Evolutionary conservation across 176 grass and related monocot species (phyloP), one percentile per base, ranked within the genome.

Genomic region (Elaeis guineensis): DNA sequence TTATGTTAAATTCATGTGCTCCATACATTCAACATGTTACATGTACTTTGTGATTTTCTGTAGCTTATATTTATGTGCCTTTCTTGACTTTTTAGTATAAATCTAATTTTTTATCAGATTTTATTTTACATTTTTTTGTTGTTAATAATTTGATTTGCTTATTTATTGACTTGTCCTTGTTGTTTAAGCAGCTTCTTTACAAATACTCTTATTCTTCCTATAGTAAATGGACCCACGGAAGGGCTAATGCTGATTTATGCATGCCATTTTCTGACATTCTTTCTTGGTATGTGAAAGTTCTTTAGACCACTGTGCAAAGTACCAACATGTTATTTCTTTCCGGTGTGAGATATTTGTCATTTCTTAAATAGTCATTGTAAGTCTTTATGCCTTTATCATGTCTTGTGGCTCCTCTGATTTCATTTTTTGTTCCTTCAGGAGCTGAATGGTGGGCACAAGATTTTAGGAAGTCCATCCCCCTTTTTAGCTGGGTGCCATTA

Each of bases 381-480:
- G 35, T 21, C 5, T 21, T 22, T 56, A 21, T 56, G 18, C 20
- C 54, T 56, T 56, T 19, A 19, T 20, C 54, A 22, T 21, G 19
- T 22, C 14, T 56, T 56, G 62, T 17, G 9, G 15, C 19, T 52
- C 52, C 67, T 57, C 49, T 55, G 63, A 5, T 80, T 84, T 48
- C 19, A 17, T 54, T 70, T 49, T 52, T 57, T 59, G 24, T 62
- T 65, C 35, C 6, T 44, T 44, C 78, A 97, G 91, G 93, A 21
- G 92, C 92, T 83, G 92, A 97, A 85, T 97, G 92, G 92, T 97
- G 92, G 92, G 87, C 84, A 21, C 92, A 97, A 60, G 92, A 89
- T 91, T 97, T 91, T 69, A 79, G 70, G 57, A 91, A 89, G 69
- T 97, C 84, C 30, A 76, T 97, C 28, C 93, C 83, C 49, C 53